These are phyloP conservation scores for Backusella tarrabulga DNA, from an alignment of 192 early-diverging fungal genomes.

Conservation along the genomic window DNA sequence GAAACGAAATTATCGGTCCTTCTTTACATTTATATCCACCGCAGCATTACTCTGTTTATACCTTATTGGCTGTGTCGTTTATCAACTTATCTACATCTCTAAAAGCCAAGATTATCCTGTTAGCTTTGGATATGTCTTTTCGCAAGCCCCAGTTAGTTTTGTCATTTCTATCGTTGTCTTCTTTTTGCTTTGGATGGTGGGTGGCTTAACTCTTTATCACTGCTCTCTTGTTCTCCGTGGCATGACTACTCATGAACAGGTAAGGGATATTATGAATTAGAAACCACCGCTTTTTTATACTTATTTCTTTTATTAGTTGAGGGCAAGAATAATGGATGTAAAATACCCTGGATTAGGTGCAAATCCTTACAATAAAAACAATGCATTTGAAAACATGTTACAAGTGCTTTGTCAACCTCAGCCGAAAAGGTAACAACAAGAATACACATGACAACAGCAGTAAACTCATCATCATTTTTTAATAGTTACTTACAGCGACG, in stretches of 20 bases:
- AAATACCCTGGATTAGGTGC: conserved; percentile 9
- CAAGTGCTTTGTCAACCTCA: conserved; percentile 30
- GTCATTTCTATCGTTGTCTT: conserved; percentile 64
- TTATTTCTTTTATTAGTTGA: conserved; percentile 16
- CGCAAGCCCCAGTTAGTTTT: conserved; percentile 38
- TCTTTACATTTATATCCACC: conserved; percentile 75
- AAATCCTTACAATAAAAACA: conserved; percentile 25
- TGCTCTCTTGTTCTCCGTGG: conserved; percentile 66
- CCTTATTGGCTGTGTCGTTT: conserved; percentile 51
- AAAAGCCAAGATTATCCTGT: not conserved
- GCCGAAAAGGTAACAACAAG: conserved; percentile 22
- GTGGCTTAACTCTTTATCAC: conserved; percentile 77
- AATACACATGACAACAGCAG: not conserved
- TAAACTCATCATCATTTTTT: not conserved
- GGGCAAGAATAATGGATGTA: conserved; percentile 7
- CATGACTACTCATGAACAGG: conserved; percentile 90
- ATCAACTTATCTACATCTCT: not conserved
- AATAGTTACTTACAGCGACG: conserved; percentile 25
- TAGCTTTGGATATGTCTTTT: conserved; percentile 16
- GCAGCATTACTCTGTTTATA: conserved; percentile 60
- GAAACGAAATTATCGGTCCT: conserved; percentile 77
- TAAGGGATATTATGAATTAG: conserved; percentile 24
- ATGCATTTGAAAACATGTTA: conserved; percentile 21
- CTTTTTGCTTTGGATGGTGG: conserved; percentile 64
- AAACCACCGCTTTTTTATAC: not conserved